phyloP scores from a whole-genome alignment of 75 land plant species.

The Pseudotsuga menziesii region DNA sequence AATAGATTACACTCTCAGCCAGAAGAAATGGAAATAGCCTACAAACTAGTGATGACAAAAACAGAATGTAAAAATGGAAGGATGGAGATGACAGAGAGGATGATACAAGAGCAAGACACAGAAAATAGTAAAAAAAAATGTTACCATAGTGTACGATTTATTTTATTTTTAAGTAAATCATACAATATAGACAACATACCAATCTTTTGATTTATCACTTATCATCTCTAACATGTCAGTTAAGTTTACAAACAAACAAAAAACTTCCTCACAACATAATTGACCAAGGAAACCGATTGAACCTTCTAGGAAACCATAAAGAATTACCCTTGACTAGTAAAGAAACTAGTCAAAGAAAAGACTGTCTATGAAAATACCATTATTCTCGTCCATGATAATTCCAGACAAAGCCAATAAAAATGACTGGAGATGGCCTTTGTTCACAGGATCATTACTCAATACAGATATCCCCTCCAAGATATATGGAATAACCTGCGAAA shows the following conservation, averaged over 20 bases:
- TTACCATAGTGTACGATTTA: no score
- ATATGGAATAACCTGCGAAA: conserved; percentile 57
- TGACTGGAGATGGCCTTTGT: conserved; percentile 46
- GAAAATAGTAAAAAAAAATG: no score
- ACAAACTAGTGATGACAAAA: no score
- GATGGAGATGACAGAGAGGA: no score
- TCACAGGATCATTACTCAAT: conserved; percentile 32
- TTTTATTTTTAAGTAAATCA: no score
- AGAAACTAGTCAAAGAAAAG: not conserved
- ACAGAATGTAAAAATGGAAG: no score
- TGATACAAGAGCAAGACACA: no score
- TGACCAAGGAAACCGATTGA: not conserved
- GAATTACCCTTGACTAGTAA: not conserved
- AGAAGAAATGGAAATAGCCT: no score
- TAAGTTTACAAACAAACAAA: not conserved
- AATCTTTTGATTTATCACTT: not conserved
- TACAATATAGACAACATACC: not conserved
- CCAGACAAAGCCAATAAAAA: conserved; percentile 73
- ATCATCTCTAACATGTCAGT: not conserved
- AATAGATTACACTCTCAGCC: no score
- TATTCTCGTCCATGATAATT: conserved; percentile 62
- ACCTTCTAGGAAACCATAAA: not conserved
- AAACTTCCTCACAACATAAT: not conserved
- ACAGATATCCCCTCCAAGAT: conserved; percentile 50
- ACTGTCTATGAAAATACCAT: conserved; percentile 8